phyloP scores from a whole-genome alignment of 441 rosid species.

The Syzygium syzygioides region DNA sequence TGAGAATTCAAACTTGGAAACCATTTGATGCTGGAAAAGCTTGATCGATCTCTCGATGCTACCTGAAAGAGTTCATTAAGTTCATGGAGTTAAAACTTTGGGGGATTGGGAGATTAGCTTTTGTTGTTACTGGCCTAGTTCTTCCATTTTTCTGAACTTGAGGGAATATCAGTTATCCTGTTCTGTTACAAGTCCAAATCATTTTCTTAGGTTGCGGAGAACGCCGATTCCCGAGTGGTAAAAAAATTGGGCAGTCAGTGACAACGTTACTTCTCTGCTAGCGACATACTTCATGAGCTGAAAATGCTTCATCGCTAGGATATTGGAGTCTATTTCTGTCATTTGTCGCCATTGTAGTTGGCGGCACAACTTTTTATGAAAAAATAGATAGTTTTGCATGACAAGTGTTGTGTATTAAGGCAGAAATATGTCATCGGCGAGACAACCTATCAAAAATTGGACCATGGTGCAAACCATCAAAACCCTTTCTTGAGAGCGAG shows the following conservation, averaged over 20 bases:
- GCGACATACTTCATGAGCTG: background rate
- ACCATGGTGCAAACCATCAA: background rate
- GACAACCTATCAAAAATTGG: background rate
- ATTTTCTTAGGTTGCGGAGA: background rate
- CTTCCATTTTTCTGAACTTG: background rate
- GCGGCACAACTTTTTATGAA: background rate
- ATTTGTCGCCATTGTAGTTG: background rate
- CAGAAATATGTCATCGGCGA: background rate
- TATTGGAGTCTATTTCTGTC: background rate
- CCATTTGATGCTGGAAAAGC: background rate
- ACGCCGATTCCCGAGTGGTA: background rate
- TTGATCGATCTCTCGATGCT: background rate
- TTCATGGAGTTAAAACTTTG: background rate
- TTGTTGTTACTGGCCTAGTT: background rate
- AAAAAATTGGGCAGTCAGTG: background rate
- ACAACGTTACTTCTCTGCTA: background rate
- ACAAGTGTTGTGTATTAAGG: background rate
- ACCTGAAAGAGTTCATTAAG: background rate
- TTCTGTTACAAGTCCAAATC: background rate
- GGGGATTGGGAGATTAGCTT: background rate
- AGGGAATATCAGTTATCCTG: background rate
- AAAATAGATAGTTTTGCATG: background rate
- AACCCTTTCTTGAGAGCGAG: background rate
- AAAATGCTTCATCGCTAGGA: background rate
- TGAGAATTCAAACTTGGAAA: background rate